Evolutionary conservation across 306 rosid genomes (phyloP).

Genomic region (Rubus idaeus): DNA sequence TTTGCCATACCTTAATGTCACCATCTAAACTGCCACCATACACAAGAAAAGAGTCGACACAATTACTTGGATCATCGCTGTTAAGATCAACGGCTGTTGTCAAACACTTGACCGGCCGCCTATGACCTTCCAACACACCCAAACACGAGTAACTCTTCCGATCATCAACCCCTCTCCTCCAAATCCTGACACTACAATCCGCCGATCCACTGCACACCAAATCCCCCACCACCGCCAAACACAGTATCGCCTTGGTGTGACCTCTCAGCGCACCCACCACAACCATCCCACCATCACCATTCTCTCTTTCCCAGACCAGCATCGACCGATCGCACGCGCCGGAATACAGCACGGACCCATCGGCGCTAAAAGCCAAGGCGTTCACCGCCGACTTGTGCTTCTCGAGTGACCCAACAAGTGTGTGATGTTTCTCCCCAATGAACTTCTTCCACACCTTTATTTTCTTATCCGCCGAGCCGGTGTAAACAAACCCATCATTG

Average conservation of each 20-base stretch:
- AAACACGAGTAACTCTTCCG: constrained; percentile 44
- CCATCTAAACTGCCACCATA: constrained; percentile 68
- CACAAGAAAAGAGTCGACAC: constrained; percentile 38
- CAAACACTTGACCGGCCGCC: constrained; percentile 59
- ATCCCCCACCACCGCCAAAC: constrained; percentile 54
- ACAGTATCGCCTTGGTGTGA: constrained; percentile 57
- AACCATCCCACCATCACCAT: constrained; percentile 27
- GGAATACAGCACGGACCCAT: constrained; percentile 55
- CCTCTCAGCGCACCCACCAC: constrained; percentile 70
- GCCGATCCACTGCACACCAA: constrained; percentile 80
- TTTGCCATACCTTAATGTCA: constrained; percentile 60
- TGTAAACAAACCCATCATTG: constrained; percentile 45
- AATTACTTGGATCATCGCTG: not conserved
- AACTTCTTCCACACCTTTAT: constrained; percentile 58
- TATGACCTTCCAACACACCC: constrained; percentile 65
- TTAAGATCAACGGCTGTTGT: constrained; percentile 32
- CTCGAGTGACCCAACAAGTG: constrained; percentile 42
- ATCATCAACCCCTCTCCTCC: constrained; percentile 50
- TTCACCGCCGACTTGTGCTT: constrained; percentile 71
- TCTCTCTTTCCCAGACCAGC: constrained; percentile 57
- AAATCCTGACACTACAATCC: constrained; percentile 59
- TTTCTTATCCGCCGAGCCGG: constrained; percentile 66
- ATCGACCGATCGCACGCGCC: constrained; percentile 80
- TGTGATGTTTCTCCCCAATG: not conserved
- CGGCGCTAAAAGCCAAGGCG: constrained; percentile 52